Conservation (phyloP, 2,329 filamentous ascomycete genomes). For the Aspergillus carbonarius region DNA sequence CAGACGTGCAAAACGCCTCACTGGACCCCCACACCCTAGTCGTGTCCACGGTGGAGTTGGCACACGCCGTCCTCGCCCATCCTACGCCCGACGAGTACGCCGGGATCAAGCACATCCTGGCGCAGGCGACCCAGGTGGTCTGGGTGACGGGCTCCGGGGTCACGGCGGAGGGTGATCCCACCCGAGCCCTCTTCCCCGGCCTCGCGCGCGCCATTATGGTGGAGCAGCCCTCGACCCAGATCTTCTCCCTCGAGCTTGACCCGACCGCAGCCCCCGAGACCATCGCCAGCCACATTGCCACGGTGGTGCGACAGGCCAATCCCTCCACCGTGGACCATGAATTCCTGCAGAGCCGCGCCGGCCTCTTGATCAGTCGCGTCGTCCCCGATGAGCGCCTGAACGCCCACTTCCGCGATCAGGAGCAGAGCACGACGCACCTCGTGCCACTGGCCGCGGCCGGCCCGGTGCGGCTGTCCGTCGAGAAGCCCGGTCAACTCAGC, state of each 20-base stretch:
- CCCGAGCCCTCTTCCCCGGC: background rate
- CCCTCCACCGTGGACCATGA: background rate
- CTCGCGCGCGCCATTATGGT: conserved; percentile 2
- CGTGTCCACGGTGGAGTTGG: background rate
- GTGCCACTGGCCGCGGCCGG: background rate
- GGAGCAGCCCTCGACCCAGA: background rate
- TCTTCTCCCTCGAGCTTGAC: background rate
- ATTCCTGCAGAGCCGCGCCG: background rate
- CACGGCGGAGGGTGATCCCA: background rate
- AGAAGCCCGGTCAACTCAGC: background rate
- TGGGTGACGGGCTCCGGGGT: background rate
- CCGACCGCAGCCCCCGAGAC: background rate
- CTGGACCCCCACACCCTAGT: background rate
- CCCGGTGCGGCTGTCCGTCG: background rate
- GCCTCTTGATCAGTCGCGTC: background rate
- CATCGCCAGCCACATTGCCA: background rate
- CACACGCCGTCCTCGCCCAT: background rate
- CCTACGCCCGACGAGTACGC: background rate
- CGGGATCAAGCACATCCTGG: background rate
- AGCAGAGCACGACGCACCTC: background rate
- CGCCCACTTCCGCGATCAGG: background rate
- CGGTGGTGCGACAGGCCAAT: background rate
- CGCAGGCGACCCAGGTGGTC: background rate
- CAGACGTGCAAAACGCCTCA: background rate
- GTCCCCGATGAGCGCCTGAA: background rate